These are phyloP conservation scores for Microdochium paspali DNA, from an alignment of 2,329 filamentous ascomycete species.

Conservation along the genomic window DNA sequence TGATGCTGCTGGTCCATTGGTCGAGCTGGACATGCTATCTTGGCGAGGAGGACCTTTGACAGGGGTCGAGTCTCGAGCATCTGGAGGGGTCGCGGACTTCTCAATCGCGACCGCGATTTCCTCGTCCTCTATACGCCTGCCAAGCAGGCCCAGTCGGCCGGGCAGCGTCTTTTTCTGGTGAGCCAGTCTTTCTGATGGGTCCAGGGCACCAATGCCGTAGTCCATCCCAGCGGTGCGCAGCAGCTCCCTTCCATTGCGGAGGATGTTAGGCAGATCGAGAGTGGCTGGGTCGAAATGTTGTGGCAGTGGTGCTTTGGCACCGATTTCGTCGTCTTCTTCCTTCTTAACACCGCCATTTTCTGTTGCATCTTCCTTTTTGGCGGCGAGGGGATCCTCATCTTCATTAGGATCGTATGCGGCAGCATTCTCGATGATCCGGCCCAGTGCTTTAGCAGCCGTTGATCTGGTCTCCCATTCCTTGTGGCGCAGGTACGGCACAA, in stretches of 20 bases:
- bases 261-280: conserved; percentile 69
- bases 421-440: conserved; percentile 86
- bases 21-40: conserved; percentile 23
- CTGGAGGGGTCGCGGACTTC: conserved; percentile 34
- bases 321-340: conserved; percentile 41
- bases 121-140: conserved; percentile 78
- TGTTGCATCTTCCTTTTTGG: conserved; percentile 32
- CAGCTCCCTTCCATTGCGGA: conserved; percentile 76
- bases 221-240: conserved; percentile 82
- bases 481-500: conserved; percentile 90
- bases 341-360: conserved; percentile 44
- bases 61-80: conserved; percentile 14
- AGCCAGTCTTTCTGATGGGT: conserved; percentile 69
- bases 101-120: conserved; percentile 60
- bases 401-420: conserved; percentile 81
- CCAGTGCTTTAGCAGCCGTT: conserved; percentile 87
- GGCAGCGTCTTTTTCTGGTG: conserved; percentile 85
- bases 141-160: conserved; percentile 73
- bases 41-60: conserved; percentile 22
- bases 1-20: conserved; percentile 28
- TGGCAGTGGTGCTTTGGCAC: conserved; percentile 18
- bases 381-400: conserved; percentile 45
- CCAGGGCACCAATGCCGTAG: conserved; percentile 71
- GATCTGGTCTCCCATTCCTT: conserved; percentile 96
- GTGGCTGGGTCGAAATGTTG: conserved; percentile 63